Conservation (phyloP, 805 yeast species). For the Kazachstania africana region DNA sequence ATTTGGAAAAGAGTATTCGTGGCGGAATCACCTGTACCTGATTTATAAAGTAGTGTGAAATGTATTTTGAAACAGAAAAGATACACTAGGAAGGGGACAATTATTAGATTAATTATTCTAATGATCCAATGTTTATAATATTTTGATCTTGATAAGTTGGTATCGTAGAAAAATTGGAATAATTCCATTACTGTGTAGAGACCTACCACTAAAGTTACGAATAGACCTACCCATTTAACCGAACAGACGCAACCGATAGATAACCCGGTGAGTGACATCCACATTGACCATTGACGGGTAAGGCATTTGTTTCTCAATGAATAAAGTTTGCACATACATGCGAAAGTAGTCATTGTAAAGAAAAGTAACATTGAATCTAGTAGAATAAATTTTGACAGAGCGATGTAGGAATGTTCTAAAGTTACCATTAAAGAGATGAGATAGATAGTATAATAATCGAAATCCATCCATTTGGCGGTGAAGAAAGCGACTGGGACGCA, state of each 20-base stretch:
- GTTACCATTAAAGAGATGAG: slow-evolving; percentile 69
- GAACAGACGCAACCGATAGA: slow-evolving; percentile 76
- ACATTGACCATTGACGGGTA: slow-evolving; percentile 57
- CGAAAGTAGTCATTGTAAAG: slow-evolving; percentile 77
- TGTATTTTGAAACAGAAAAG: slow-evolving; percentile 69
- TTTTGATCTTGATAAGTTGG: slow-evolving; percentile 16
- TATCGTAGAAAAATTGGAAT: slow-evolving; percentile 30
- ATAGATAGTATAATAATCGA: slow-evolving; percentile 62
- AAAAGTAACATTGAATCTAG: slow-evolving; percentile 85
- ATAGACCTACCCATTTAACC: slow-evolving; percentile 78
- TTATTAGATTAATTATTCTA: slow-evolving; percentile 53
- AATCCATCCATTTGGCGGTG: slow-evolving; percentile 68
- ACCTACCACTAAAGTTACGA: slow-evolving; percentile 51
- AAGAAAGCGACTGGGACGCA: slow-evolving; percentile 82
- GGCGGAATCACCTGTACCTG: slow-evolving; percentile 91
- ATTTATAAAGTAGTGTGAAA: slow-evolving; percentile 57
- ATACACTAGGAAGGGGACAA: slow-evolving; percentile 63
- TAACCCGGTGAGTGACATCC: slow-evolving; percentile 53
- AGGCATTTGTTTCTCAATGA: slow-evolving; percentile 43
- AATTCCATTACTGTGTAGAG: slow-evolving; percentile 46
- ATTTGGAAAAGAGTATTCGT: slow-evolving; percentile 87
- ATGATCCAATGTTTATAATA: slow-evolving; percentile 60
- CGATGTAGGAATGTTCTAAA: slow-evolving; percentile 72
- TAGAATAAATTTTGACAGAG: slow-evolving; percentile 79
- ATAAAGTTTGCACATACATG: slow-evolving; percentile 62